phyloP scores from a whole-genome alignment of 768 basidiomycete species.

The Guyanaporus albipodus region DNA sequence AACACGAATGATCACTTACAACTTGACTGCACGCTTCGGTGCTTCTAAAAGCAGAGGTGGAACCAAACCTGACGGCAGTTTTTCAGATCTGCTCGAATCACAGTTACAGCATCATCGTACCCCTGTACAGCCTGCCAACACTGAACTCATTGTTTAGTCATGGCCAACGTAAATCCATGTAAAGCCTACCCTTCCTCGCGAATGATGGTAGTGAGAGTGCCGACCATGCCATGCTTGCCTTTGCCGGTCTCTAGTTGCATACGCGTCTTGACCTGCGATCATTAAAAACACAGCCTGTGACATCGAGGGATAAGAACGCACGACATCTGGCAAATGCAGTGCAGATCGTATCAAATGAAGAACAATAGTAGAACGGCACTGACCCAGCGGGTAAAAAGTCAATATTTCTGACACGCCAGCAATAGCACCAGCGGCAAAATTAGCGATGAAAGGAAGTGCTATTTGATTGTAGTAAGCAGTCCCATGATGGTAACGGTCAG shows the following conservation, averaged over 20 bases:
- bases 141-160: slow-evolving; percentile 36
- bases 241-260: slow-evolving; percentile 96
- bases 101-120: slow-evolving; percentile 31
- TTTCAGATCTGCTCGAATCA: neutral
- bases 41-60: slow-evolving; percentile 95
- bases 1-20: slow-evolving; percentile 43
- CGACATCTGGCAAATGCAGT: slow-evolving; percentile 62
- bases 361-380: slow-evolving; percentile 21
- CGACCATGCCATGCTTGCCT: slow-evolving; percentile 68
- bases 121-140: slow-evolving; percentile 82
- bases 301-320: slow-evolving; percentile 38
- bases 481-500: slow-evolving; percentile 1
- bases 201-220: slow-evolving; percentile 79
- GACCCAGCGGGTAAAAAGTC: slow-evolving; percentile 88
- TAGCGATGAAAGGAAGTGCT: slow-evolving; percentile 85
- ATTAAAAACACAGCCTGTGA: neutral
- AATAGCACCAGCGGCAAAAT: slow-evolving; percentile 93
- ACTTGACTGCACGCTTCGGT: slow-evolving; percentile 97
- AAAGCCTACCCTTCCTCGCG: slow-evolving; percentile 80
- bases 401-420: slow-evolving; percentile 85
- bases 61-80: slow-evolving; percentile 61
- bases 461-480: slow-evolving; percentile 8
- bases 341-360: neutral
- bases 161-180: neutral
- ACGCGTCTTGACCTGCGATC: slow-evolving; percentile 85